Conservation (phyloP, 352 stramenopile species). For the Phytophthora brassicae region DNA sequence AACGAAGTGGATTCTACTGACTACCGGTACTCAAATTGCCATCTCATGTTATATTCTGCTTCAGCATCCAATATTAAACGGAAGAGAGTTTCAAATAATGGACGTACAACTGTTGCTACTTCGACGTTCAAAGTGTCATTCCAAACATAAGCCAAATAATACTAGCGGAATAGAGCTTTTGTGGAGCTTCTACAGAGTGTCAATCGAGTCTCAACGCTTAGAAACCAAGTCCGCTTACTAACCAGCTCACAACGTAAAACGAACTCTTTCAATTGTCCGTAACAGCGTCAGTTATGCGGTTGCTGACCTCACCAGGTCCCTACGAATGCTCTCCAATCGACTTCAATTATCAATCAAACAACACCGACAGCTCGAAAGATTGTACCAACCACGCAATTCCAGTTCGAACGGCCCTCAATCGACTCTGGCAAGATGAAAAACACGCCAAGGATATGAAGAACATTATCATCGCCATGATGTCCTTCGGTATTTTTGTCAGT, state of each 20-base stretch:
- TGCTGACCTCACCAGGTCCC: slow-evolving; percentile 11
- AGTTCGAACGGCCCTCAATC: slow-evolving; percentile 27
- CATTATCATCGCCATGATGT: slow-evolving; percentile 39
- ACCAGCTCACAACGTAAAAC: too few relatives aligned
- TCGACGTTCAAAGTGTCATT: too few relatives aligned
- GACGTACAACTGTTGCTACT: too few relatives aligned
- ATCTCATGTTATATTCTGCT: not conserved
- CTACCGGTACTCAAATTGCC: too few relatives aligned
- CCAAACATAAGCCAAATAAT: too few relatives aligned
- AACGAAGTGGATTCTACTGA: too few relatives aligned
- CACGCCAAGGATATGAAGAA: slow-evolving; percentile 35
- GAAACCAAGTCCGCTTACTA: too few relatives aligned
- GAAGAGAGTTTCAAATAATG: too few relatives aligned
- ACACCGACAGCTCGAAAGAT: not conserved
- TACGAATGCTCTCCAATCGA: slow-evolving; percentile 6
- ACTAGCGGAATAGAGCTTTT: not conserved
- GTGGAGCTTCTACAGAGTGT: too few relatives aligned
- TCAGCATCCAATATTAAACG: too few relatives aligned
- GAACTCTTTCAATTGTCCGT: not conserved
- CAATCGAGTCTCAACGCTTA: too few relatives aligned
- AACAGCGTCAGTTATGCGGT: slow-evolving; percentile 5
- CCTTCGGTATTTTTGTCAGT: slow-evolving; percentile 40
- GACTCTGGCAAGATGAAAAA: slow-evolving; percentile 42
- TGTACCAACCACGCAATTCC: slow-evolving; percentile 10
- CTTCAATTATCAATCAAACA: slow-evolving; percentile 3